Conservation (phyloP, 1,284 basidiomycete species). For the Cryptococcus wingfieldii region DNA sequence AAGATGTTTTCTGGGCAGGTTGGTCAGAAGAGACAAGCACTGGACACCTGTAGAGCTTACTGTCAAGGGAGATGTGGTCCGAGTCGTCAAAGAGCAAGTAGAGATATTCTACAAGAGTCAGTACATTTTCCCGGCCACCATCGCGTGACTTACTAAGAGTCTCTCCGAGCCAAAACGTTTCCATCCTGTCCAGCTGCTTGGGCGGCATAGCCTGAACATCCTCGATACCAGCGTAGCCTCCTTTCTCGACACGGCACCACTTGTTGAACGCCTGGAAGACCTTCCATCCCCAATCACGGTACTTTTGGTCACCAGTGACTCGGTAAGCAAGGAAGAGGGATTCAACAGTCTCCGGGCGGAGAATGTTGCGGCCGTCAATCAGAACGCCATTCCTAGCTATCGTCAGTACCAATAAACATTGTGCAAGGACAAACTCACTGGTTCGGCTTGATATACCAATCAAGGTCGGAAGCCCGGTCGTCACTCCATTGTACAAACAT, state of each 20-base stretch:
- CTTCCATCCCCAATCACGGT: slow-evolving; percentile 79
- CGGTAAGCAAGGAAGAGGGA: slow-evolving; percentile 83
- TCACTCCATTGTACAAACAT: slow-evolving; percentile 61
- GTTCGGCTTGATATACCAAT: slow-evolving; percentile 78
- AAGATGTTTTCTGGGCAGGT: slow-evolving; percentile 70
- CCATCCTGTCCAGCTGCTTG: slow-evolving; percentile 80
- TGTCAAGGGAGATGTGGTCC: slow-evolving; percentile 63
- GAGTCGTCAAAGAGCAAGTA: slow-evolving; percentile 82
- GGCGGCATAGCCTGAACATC: slow-evolving; percentile 73
- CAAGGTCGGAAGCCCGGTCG: slow-evolving; percentile 50
- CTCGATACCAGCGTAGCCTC: slow-evolving; percentile 78
- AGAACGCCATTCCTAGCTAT: slow-evolving; percentile 36
- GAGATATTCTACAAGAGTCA: slow-evolving; percentile 63
- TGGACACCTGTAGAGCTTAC: slow-evolving; percentile 50
- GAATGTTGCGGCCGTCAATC: slow-evolving; percentile 85
- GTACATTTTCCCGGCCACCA: background rate
- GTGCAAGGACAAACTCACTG: slow-evolving; percentile 12
- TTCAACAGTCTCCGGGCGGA: slow-evolving; percentile 92
- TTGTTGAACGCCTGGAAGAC: slow-evolving; percentile 88
- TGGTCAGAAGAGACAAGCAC: background rate
- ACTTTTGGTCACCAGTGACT: slow-evolving; percentile 73
- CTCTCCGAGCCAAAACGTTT: slow-evolving; percentile 91
- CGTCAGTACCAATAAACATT: background rate
- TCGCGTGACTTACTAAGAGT: slow-evolving; percentile 60
- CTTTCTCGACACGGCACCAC: slow-evolving; percentile 65